Conservation (phyloP, 345 rosid species). For the Moricandia arvensis region DNA sequence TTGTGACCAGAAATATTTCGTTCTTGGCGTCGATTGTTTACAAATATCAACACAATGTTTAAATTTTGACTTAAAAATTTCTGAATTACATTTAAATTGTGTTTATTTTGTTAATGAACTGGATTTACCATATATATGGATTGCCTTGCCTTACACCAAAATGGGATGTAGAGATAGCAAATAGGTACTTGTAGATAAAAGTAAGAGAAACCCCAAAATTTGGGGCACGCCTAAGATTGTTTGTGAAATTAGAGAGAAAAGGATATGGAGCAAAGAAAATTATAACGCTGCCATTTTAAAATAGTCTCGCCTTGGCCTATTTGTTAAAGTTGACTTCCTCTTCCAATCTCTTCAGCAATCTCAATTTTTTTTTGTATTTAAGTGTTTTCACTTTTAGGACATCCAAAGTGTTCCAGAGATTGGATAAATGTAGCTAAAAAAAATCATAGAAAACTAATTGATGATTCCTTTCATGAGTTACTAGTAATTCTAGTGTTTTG, state of each 20-base stretch:
- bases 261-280: conserved; percentile 15
- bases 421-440: too few species aligned
- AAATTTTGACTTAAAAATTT: too few species aligned
- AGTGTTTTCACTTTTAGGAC: too few species aligned
- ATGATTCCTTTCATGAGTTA: too few species aligned
- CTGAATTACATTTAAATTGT: too few species aligned
- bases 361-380: too few species aligned
- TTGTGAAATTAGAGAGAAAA: not conserved
- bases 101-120: too few species aligned
- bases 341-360: not conserved
- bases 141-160: not conserved
- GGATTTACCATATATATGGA: not conserved
- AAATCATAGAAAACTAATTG: too few species aligned
- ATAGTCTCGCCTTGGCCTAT: not conserved
- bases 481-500: too few species aligned
- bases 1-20: not conserved
- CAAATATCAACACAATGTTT: not conserved
- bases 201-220: not conserved
- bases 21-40: not conserved
- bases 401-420: too few species aligned
- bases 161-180: not conserved
- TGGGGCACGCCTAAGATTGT: not conserved
- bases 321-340: not conserved
- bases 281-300: conserved; percentile 18
- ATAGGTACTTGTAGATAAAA: not conserved